Evolutionary conservation across 1,284 basidiomycete species (phyloP).

Genomic region (Austroboletus novae-zelandiae): DNA sequence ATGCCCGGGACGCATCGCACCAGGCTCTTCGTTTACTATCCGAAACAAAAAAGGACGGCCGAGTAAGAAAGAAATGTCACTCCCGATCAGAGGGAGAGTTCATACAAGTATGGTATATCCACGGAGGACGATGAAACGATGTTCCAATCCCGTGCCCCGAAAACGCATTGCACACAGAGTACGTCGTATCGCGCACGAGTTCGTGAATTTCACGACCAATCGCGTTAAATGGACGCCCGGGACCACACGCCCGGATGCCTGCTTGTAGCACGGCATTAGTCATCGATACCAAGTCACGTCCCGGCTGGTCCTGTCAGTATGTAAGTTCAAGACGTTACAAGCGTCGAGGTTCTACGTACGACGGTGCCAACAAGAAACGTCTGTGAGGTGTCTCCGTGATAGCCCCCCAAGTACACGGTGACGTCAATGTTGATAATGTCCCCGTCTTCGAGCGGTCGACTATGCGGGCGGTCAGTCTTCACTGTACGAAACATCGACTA

Average conservation of each 20-base stretch:
- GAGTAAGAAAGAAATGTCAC: background rate
- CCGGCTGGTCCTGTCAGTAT: slow-evolving; percentile 58
- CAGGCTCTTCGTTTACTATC: slow-evolving; percentile 76
- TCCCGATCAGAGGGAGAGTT: background rate
- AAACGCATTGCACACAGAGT: slow-evolving; percentile 73
- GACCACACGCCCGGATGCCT: slow-evolving; percentile 76
- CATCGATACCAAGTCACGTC: slow-evolving; percentile 57
- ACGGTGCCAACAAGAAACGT: slow-evolving; percentile 80
- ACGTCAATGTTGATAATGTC: slow-evolving; percentile 88
- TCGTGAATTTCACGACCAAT: slow-evolving; percentile 80
- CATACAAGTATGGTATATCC: slow-evolving; percentile 74
- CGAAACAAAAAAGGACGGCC: slow-evolving; percentile 23
- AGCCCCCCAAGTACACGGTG: slow-evolving; percentile 75
- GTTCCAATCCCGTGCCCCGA: slow-evolving; percentile 87
- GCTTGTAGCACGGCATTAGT: slow-evolving; percentile 68
- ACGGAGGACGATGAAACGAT: slow-evolving; percentile 81
- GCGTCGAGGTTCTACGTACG: slow-evolving; percentile 38
- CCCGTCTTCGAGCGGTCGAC: slow-evolving; percentile 74
- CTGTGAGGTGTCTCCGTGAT: slow-evolving; percentile 83
- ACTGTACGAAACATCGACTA: background rate
- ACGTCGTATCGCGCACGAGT: slow-evolving; percentile 42
- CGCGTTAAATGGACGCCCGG: slow-evolving; percentile 66
- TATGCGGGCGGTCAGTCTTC: slow-evolving; percentile 29
- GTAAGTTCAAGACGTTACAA: background rate
- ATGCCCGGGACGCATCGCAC: slow-evolving; percentile 76